A percentile compares a stretch with the other conserved stretches of the same genome.
phyloP scores from a whole-genome alignment of 805 yeast genomes.

The Monosporozyma servazzii region DNA sequence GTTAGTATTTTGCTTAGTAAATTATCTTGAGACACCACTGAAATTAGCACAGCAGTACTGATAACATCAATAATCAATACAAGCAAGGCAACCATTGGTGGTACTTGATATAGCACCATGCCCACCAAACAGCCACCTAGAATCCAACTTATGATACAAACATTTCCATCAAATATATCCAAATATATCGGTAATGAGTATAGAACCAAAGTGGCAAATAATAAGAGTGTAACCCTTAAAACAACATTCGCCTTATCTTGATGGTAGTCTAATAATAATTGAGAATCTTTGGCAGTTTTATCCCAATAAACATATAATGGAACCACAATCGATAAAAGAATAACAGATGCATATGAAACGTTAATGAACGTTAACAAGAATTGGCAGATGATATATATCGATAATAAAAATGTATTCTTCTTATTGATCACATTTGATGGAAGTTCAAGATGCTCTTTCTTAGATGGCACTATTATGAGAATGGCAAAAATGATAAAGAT shows the following conservation, averaged over 20 bases:
- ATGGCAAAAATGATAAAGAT: background rate
- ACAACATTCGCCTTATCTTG: background rate
- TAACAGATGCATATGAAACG: background rate
- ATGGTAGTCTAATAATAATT: background rate
- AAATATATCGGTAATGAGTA: background rate
- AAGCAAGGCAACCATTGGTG: background rate
- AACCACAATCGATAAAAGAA: background rate
- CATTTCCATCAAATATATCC: background rate
- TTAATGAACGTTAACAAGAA: background rate
- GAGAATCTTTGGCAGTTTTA: background rate
- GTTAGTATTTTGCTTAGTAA: background rate
- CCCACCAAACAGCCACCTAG: background rate
- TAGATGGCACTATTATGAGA: background rate
- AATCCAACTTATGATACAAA: background rate
- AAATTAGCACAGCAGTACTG: background rate
- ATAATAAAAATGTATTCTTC: background rate
- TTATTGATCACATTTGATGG: background rate
- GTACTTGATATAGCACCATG: background rate
- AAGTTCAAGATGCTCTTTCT: background rate
- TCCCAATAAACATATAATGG: background rate
- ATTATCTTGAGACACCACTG: no score
- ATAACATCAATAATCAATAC: background rate
- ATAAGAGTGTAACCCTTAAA: background rate
- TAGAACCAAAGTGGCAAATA: background rate
- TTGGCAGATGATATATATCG: background rate